Evolutionary conservation across 2,329 filamentous ascomycete species (phyloP), one percentile per base, ranked within the genome.

Genomic region (Helicocarpus griseus): DNA sequence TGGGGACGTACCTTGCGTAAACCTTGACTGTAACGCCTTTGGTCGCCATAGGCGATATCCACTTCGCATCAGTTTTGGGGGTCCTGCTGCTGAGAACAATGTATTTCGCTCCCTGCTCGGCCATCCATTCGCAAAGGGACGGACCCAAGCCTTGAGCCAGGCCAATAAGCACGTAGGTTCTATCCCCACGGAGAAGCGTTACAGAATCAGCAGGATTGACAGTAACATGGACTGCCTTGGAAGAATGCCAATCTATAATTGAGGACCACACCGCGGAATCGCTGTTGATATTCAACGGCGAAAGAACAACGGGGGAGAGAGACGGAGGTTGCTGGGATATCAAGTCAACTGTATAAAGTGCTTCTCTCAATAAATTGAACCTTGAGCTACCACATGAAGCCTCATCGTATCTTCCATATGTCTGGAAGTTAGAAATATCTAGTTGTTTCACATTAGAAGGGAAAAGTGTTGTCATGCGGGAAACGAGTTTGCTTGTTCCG

Each of bases 131-230:
- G 36, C 46, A 51, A 5, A 56, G 29, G 2, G 56, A 56, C 19
- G 17, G 29, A 4, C 56, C 56, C 13, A 57, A 43, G 14, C 52
- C 41, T 4, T 56, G 56, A 17, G 51, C 50, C 17, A 59, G 31
- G 33, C 57, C 57, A 26, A 58, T 36, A 6, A 59, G 49, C n/a
- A 54, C 40, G 48, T 59, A 59, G 1, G 57, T 58, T 44, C 40
- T 41, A 21, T 51, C 19, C 5, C 21, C 33, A 9, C 26, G 26
- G 31, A 54, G 45, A 2, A 28, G 11, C 26, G 31, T 11, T 3
- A 24, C 28, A 7, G 39, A 24, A 22, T 54, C 45, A 4, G 48
- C 28, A 9, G 52, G 49, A 14, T 17, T 26, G 4, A 54, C 33
- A 24, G 17, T 24, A 41, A 49, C 28, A 38, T 38, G 36, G 11